phyloP scores from a whole-genome alignment of 1,284 basidiomycete genomes.

The Cutaneotrichosporon sp. region DNA sequence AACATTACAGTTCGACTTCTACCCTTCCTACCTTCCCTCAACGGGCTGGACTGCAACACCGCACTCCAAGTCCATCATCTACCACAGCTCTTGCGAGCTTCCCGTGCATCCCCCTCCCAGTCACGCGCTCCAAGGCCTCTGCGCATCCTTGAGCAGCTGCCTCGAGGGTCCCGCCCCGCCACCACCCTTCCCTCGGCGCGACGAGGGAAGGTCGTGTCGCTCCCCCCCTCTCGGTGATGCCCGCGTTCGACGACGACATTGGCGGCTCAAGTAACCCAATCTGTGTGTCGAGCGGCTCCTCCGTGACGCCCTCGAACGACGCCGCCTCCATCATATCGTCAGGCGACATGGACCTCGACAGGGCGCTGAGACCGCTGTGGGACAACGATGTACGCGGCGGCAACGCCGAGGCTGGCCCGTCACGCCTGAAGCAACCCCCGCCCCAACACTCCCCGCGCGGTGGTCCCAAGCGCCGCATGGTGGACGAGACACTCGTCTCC shows the following conservation, averaged over 20 bases:
- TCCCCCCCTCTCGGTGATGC: background rate
- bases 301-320: background rate
- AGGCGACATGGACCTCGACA: background rate
- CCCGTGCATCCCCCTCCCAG: background rate
- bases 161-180: background rate
- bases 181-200: background rate
- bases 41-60: background rate
- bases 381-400: background rate
- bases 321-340: background rate
- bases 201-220: background rate
- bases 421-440: background rate
- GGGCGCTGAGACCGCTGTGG: background rate
- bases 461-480: background rate
- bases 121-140: background rate
- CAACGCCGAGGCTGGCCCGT: background rate
- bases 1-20: background rate
- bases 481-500: conserved; percentile 8
- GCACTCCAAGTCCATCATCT: background rate
- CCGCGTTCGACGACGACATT: background rate
- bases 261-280: background rate
- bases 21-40: background rate
- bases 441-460: background rate
- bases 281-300: background rate
- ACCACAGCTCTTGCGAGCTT: background rate
- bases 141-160: background rate